Base-by-base conservation (phyloP, 148 eudicot species). In the Pouteria glomerata region DNA sequence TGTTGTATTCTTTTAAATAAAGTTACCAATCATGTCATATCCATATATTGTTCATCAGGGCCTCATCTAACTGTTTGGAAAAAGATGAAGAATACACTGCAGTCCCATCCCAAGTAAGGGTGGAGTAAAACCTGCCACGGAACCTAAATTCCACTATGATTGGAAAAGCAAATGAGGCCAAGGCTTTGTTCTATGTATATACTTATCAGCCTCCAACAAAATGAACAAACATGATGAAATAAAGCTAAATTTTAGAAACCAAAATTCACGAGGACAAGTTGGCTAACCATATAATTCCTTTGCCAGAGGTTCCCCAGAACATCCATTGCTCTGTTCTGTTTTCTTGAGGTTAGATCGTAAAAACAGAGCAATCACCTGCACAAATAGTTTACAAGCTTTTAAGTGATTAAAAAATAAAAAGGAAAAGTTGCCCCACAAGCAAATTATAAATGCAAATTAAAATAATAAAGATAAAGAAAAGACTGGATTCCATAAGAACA, bases 281-380 rank as follows among this genome's bases (percentile, higher is more conserved):
- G 24, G 73, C 72, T 71, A 39, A 90, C 91, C 89, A 81, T 76
- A 71, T 66, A 72, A 67, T 66, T 74, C 85, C 74, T 85, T 84
- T n/a, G 56, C 39, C 62, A 69, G 23, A 42, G 72, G 53, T 77
- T 79, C 80, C 24, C 62, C 83, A 45, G 85, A 73, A 84, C 61
- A 59, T 74, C 74, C 75, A 62, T 76, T 69, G 76, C 44, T 66
- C 52, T 31, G 58, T 33, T 66, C 60, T 57, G 65, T 68, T 68
- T 79, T 85, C 78, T 73, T 82, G 64, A 69, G 66, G 58, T 84
- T 85, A 68, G 98, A 88, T 68, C 96, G 87, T 37, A 93, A 74
- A 55, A 78, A 87, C 42, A 93, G 81, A 82, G 94, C 84, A 75
- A 93, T 82, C 73, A 93, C 98, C 98, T 93, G 89, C 82, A 85